These are phyloP conservation scores for Fusarium bulbicola DNA, from an alignment of 2,329 filamentous ascomycete genomes.

Conservation along the genomic window DNA sequence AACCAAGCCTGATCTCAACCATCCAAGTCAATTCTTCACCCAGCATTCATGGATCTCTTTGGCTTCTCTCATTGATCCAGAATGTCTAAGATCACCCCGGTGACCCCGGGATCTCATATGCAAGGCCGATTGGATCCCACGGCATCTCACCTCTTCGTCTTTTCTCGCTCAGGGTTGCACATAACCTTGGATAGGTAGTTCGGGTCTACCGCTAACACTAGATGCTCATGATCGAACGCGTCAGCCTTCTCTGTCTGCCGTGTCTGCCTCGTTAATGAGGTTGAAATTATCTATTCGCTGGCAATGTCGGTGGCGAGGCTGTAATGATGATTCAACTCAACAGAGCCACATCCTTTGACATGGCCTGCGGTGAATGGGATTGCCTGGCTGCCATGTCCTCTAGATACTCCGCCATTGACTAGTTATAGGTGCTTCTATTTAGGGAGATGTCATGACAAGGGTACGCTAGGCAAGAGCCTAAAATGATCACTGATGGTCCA, in stretches of 20 bases:
- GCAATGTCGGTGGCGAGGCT: constrained; percentile 23
- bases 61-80: constrained; percentile 28
- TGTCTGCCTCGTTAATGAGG: constrained; percentile 16
- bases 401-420: constrained; percentile 20
- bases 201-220: not conserved
- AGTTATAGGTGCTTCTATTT: constrained; percentile 34
- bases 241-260: constrained; percentile 32
- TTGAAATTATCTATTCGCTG: constrained; percentile 18
- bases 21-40: constrained; percentile 24
- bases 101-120: constrained; percentile 38
- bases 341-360: constrained; percentile 29
- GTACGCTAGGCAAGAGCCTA: constrained; percentile 13
- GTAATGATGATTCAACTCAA: constrained; percentile 21
- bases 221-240: constrained; percentile 14
- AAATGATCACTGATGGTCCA: not conserved
- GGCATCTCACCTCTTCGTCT: constrained; percentile 25
- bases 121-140: constrained; percentile 39
- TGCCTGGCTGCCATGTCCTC: constrained; percentile 12
- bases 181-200: not conserved
- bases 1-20: constrained; percentile 23
- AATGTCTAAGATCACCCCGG: constrained; percentile 28
- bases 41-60: not conserved
- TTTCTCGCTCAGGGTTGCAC: constrained; percentile 16
- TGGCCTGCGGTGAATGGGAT: constrained; percentile 13
- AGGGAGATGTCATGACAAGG: constrained; percentile 25